A percentile compares a stretch with the other conserved stretches of the same genome.
These are phyloP conservation scores for Botryotinia calthae DNA, from an alignment of 2,329 filamentous ascomycete genomes.

Conservation along the genomic window DNA sequence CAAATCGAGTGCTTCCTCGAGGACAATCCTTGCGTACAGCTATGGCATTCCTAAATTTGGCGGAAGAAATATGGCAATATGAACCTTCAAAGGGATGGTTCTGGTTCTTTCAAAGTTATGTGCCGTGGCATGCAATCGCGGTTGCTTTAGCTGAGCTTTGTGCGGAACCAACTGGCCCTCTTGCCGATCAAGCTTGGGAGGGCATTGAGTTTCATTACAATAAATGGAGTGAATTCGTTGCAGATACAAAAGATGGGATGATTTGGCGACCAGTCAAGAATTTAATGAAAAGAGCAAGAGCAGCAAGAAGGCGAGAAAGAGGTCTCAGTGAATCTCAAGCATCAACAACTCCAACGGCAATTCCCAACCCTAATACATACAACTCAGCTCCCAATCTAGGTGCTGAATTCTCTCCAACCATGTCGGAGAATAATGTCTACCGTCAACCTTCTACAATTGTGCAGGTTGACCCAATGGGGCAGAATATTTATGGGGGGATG, in stretches of 20 bases:
- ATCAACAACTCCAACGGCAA: not conserved
- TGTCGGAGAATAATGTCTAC: not conserved
- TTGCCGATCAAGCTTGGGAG: constrained; percentile 44
- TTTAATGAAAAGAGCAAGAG: constrained; percentile 49
- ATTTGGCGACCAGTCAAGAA: constrained; percentile 56
- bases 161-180: constrained; percentile 41
- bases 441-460: not conserved
- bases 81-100: constrained; percentile 41
- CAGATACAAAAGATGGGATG: constrained; percentile 49
- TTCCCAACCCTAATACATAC: not conserved
- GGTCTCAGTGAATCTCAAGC: constrained; percentile 3
- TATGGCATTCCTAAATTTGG: constrained; percentile 40
- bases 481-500: constrained; percentile 1
- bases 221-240: constrained; percentile 46
- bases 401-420: not conserved
- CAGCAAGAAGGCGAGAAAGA: constrained; percentile 33
- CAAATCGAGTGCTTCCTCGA: constrained; percentile 7
- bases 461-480: constrained; percentile 2
- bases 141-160: constrained; percentile 54
- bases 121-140: constrained; percentile 55
- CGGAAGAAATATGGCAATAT: constrained; percentile 3
- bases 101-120: constrained; percentile 52
- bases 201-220: constrained; percentile 48
- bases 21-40: constrained; percentile 43
- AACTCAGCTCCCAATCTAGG: not conserved